Evolutionary conservation across 768 basidiomycete species (phyloP), one percentile per base, ranked within the genome.

Genomic region (Suillus discolor): DNA sequence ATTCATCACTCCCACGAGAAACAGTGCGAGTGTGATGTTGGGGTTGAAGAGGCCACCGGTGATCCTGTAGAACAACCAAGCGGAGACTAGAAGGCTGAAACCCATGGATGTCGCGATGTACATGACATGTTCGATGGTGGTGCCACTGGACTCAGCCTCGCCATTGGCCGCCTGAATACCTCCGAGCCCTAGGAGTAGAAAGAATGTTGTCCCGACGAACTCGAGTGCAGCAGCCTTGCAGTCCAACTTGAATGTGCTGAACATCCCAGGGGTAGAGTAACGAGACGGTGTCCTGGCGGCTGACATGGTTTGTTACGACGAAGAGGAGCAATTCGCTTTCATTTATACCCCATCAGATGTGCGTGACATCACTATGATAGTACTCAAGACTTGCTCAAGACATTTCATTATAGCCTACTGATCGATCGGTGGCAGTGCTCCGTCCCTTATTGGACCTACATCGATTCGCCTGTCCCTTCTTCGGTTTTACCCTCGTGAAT

Each of bases 21-120:
- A 79, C 42, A 90, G 82, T 9, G 89, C 84, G 47, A 87, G 77
- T 18, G 84, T 85, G 65, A 91, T 80, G 65, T 87, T 80, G 0
- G 88, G 89, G 67, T 90, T 91, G 76, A 89, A 90, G 28, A 89
- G 75, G 7, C 87, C 87, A 12, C 88, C 88, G 0, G 87, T 88
- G 28, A 83, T 75, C 47, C 88, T 82, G 72, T 84, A 90, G 75
- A 90, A 91, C 13, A 89, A 70, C 89, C 89, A 91, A 9, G 84
- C 88, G 3, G 85, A 85, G 51, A 86, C 82, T 57, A 90, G 79
- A 54, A 91, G 81, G 67, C 84, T 83, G 57, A 90, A 73, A 0
- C 90, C 89, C 81, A 89, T 86, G 57, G 80, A 83, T 0, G 83
- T 82, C 6, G 89, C 82, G 38, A 88, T 83, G 74, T 88, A 90